Conservation (phyloP, 2,329 filamentous ascomycete genomes). For the Grosmannia huntii region DNA sequence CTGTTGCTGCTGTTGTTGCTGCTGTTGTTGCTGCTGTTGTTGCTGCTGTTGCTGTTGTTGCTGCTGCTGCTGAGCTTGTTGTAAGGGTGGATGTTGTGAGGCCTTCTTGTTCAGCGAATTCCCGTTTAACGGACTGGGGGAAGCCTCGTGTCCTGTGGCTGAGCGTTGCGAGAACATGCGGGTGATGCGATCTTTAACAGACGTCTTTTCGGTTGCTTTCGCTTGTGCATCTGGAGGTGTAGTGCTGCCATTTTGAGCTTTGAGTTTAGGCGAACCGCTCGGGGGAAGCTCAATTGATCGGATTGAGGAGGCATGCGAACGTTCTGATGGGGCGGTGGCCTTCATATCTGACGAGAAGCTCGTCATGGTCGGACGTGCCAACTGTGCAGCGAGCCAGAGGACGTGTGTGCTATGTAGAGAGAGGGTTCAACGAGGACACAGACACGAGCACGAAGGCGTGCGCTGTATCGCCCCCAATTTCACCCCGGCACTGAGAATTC, state of each 20-base stretch:
- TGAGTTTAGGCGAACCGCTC: conserved; percentile 26
- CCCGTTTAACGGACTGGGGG: conserved; percentile 13
- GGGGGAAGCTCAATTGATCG: conserved; percentile 30
- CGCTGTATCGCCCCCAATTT: conserved; percentile 1
- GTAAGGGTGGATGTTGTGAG: conserved; percentile 10
- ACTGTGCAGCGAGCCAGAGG: not conserved
- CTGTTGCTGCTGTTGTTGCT: conserved; percentile 17
- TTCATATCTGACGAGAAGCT: conserved; percentile 17
- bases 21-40: not conserved
- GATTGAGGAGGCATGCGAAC: conserved; percentile 37
- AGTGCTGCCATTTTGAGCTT: conserved; percentile 25
- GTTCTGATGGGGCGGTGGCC: conserved; percentile 28
- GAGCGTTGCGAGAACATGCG: conserved; percentile 45
- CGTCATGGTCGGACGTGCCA: conserved; percentile 15
- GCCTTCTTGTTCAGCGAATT: not conserved
- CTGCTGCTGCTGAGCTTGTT: conserved; percentile 17
- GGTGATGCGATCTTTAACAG: conserved; percentile 51
- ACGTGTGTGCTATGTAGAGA: not conserved
- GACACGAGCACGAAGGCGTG: conserved; percentile 1
- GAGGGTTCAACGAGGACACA: conserved; percentile 1
- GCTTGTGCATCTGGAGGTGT: conserved; percentile 11
- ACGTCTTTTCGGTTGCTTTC: conserved; percentile 38
- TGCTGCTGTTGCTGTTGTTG: not conserved
- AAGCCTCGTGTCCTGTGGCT: conserved; percentile 15
- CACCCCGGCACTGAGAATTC: not conserved